A percentile compares a stretch with the other conserved stretches of the same genome.
These are phyloP conservation scores for Leccinum subfulvum DNA, from an alignment of 1,284 basidiomycete genomes.

Conservation along the genomic window DNA sequence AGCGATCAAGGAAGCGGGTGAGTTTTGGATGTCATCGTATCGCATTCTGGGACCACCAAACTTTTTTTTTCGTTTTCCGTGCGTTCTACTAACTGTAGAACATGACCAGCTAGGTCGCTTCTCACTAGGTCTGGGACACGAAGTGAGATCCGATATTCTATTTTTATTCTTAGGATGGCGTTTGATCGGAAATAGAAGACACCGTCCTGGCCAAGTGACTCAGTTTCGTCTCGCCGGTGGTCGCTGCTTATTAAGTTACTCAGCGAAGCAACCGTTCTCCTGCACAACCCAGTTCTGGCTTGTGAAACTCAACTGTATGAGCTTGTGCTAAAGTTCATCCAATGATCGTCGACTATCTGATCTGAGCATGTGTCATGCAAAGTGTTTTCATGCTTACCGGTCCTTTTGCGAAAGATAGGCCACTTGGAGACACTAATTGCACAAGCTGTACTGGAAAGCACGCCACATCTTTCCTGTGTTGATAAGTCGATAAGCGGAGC, in stretches of 20 bases:
- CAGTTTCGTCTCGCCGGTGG: no score
- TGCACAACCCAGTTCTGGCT: not conserved
- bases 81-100: not conserved
- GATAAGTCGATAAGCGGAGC: not conserved
- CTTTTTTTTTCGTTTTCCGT: not conserved
- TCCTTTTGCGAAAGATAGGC: not conserved
- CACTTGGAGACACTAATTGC: not conserved
- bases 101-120: not conserved
- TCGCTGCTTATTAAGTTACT: constrained; percentile 2
- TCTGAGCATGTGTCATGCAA: not conserved
- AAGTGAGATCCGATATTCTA: not conserved
- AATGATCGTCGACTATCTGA: not conserved
- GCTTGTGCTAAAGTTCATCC: not conserved
- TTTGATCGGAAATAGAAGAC: not conserved
- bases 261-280: constrained; percentile 1
- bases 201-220: not conserved
- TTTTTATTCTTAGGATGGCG: no score
- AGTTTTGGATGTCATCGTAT: not conserved
- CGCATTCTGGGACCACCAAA: not conserved
- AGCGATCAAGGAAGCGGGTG: not conserved
- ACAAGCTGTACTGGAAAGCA: not conserved
- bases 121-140: not conserved
- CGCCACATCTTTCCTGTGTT: not conserved
- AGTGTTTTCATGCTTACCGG: not conserved
- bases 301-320: not conserved